Percentiles rank a stretch among this genome's conserved stretches.
phyloP scores from a whole-genome alignment of 352 stramenopile species.

The Phytophthora kernoviae region DNA sequence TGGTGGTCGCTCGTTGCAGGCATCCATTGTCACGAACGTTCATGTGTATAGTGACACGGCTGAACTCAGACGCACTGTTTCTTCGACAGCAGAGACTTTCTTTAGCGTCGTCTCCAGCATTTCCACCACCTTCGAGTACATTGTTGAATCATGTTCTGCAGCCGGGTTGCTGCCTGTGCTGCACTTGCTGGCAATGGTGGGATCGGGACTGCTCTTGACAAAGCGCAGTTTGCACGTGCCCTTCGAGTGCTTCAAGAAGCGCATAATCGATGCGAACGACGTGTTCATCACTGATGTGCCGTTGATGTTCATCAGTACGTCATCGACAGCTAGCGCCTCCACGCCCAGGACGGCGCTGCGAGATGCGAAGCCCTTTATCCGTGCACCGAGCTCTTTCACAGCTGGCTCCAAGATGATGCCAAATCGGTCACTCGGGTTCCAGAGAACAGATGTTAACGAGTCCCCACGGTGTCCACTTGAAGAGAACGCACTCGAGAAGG shows the following conservation, averaged over 20 bases:
- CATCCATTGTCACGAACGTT: neutral
- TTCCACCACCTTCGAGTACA: conserved; percentile 72
- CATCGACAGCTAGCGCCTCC: conserved; percentile 55
- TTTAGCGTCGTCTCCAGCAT: conserved; percentile 78
- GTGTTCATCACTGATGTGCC: conserved; percentile 58
- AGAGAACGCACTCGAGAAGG: conserved; percentile 71
- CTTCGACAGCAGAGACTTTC: conserved; percentile 76
- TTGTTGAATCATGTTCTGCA: conserved; percentile 40
- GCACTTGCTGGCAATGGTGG: conserved; percentile 23
- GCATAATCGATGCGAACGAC: conserved; percentile 68
- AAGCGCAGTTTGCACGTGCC: conserved; percentile 80
- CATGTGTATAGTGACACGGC: conserved; percentile 74
- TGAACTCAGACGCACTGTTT: conserved; percentile 75
- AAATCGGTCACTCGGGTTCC: conserved; percentile 80
- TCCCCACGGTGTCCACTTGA: conserved; percentile 21
- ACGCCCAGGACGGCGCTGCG: conserved; percentile 75
- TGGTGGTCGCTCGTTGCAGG: neutral
- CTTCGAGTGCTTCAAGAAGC: conserved; percentile 82
- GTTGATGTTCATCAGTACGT: conserved; percentile 82
- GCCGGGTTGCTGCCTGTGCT: conserved; percentile 37
- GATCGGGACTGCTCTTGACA: conserved; percentile 27
- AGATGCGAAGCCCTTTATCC: conserved; percentile 70
- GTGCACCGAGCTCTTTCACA: conserved; percentile 51
- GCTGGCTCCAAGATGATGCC: conserved; percentile 64
- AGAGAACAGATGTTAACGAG: conserved; percentile 57